Base-by-base conservation (phyloP, 1,284 basidiomycete species). In the Ceratobasidium sp. region DNA sequence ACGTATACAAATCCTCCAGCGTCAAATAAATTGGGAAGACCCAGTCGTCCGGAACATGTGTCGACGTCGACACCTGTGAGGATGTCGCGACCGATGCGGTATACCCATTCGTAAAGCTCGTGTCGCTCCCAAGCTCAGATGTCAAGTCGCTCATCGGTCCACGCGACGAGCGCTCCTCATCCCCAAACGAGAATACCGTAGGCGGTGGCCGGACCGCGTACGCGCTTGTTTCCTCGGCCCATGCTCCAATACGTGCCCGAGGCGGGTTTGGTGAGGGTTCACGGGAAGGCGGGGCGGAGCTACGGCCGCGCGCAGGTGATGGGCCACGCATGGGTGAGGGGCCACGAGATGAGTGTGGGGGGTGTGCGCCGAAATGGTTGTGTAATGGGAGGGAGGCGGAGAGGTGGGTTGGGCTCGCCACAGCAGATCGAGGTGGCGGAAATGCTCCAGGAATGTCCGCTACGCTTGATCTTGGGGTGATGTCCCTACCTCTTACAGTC, bases 21-120 rank as follows among this genome's bases (percentile, higher is more conserved):
- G 63, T 52, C 7, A 66, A 49, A 28, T 66, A 66, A 23, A 66
- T 32, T n/a, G 63, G 63, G 49, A 66, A 66, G 32, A 67, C 23
- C 64, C 64, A 67, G 23, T 67, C 64, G 52, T 67, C 64, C 7
- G 64, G 64, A 32, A 67, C 55, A 43, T 54, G 16, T 4, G 50
- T 55, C 21, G 64, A 14, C 3, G 35, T 23, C 16, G 64, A 67
- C 18, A 28, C 13, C 23, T 16, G 28, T 21, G 38, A 46, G 3
- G 43, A 46, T 2, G 41, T 47, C 2, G 35, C 52, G 21, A 67
- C 50, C 32, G 64, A 67, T 13, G 52, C 16, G 35, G 50, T 18
- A 50, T 67, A 57, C n/a, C 64, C 62, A 52, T 55, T 67, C 30
- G n/a, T 13, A 35, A 35, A 52, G 30, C 32, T 41, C 16, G 50